A percentile compares a stretch with the other conserved stretches of the same genome.
phyloP scores from a whole-genome alignment of 2,329 filamentous ascomycete genomes.

The Aspergillus sp. region DNA sequence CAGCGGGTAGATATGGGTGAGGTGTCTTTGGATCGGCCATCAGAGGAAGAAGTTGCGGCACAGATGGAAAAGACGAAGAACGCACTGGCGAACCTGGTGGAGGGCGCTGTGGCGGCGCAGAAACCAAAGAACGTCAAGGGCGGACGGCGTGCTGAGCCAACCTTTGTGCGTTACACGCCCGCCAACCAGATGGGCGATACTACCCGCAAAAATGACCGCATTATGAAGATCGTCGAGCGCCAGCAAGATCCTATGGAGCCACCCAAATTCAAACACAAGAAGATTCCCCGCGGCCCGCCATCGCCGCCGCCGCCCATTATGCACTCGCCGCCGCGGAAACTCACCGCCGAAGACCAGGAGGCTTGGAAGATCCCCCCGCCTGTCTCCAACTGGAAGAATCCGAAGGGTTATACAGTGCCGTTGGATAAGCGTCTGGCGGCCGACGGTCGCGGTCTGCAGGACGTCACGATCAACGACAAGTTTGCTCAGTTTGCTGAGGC shows the following conservation, averaged over 20 bases:
- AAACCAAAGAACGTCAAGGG: constrained; percentile 93
- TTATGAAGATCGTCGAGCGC: constrained; percentile 96
- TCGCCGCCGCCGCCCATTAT: constrained; percentile 91
- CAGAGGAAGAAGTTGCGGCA: constrained; percentile 75
- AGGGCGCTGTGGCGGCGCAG: constrained; percentile 83
- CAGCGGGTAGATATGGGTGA: constrained; percentile 92
- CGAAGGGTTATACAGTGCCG: constrained; percentile 95
- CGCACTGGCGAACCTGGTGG: constrained; percentile 77
- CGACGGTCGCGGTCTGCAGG: constrained; percentile 86
- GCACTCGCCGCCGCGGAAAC: constrained; percentile 89
- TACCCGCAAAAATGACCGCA: constrained; percentile 83
- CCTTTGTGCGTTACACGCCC: constrained; percentile 92
- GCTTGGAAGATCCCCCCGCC: constrained; percentile 90
- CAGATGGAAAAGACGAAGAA: constrained; percentile 86
- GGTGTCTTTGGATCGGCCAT: constrained; percentile 79
- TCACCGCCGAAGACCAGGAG: constrained; percentile 96
- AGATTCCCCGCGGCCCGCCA: constrained; percentile 88
- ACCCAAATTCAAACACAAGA: constrained; percentile 98
- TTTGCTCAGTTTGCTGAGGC: constrained; percentile 96
- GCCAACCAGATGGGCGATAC: constrained; percentile 94
- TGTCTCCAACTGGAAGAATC: constrained; percentile 98
- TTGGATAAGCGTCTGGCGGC: constrained; percentile 93
- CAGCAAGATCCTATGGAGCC: constrained; percentile 95
- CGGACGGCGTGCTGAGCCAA: constrained; percentile 76
- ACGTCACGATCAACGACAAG: constrained; percentile 96